phyloP scores from a whole-genome alignment of 805 yeast genomes.

The Barnettozyma wickerhamii region DNA sequence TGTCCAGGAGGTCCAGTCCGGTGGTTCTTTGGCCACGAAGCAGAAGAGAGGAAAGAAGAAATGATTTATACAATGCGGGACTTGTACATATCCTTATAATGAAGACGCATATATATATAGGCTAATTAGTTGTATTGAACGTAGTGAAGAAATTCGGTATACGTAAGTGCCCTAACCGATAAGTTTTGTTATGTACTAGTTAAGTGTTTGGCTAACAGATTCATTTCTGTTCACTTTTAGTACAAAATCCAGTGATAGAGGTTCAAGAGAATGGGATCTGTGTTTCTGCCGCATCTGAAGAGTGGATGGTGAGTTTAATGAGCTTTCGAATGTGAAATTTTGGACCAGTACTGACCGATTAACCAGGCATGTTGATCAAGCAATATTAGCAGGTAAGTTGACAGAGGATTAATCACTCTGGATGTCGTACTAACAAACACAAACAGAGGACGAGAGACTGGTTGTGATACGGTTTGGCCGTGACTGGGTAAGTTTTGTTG shows the following conservation, averaged over 20 bases:
- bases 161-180: not conserved
- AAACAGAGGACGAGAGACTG: constrained; percentile 70
- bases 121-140: too few relatives aligned
- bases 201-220: too few relatives aligned
- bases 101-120: not conserved
- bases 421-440: not conserved
- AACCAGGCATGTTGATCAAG: constrained; percentile 96
- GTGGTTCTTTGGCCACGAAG: constrained; percentile 48
- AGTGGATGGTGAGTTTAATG: constrained; percentile 56
- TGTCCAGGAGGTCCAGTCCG: constrained; percentile 49
- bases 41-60: constrained; percentile 38
- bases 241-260: too few relatives aligned
- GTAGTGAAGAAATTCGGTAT: not conserved
- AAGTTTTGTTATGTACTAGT: not conserved
- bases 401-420: not conserved
- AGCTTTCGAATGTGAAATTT: not conserved
- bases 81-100: too few relatives aligned
- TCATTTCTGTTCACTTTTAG: too few relatives aligned
- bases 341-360: constrained; percentile 6
- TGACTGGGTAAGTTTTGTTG: constrained; percentile 36
- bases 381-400: constrained; percentile 59
- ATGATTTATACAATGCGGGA: not conserved
- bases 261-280: constrained; percentile 57
- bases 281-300: constrained; percentile 72
- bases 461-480: constrained; percentile 89